Conservation (phyloP, 2,329 filamentous ascomycete species). For the Fusarium heterosporum region DNA sequence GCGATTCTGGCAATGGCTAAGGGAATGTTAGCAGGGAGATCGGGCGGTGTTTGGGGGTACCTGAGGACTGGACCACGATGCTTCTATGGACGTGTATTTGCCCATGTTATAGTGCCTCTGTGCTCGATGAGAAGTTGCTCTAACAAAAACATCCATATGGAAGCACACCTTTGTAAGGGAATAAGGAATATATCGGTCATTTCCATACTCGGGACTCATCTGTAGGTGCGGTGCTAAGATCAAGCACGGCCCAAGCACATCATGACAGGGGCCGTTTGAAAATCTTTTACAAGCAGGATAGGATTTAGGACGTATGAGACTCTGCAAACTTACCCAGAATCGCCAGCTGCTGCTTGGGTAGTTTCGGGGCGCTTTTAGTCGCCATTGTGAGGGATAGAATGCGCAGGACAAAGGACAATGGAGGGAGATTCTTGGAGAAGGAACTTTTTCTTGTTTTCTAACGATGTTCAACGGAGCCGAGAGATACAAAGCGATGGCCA, state of each 20-base stretch:
- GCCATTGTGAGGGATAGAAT: conserved; percentile 37
- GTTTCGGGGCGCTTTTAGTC: conserved; percentile 62
- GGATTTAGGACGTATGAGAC: conserved; percentile 1
- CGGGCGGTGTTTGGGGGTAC: conserved; percentile 17
- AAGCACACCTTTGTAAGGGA: neutral
- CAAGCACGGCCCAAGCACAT: conserved; percentile 7
- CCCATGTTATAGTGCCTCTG: conserved; percentile 26
- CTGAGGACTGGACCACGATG: conserved; percentile 33
- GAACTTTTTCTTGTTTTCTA: conserved; percentile 22
- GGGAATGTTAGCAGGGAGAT: conserved; percentile 49
- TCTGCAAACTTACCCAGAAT: conserved; percentile 75
- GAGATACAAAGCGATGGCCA: neutral
- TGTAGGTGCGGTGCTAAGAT: neutral
- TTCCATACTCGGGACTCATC: neutral
- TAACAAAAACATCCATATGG: neutral
- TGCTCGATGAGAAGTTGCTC: conserved; percentile 39
- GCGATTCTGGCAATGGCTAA: conserved; percentile 82
- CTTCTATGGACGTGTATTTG: neutral
- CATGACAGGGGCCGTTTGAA: neutral
- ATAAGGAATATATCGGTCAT: neutral
- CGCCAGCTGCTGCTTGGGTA: conserved; percentile 80
- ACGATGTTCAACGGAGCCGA: neutral
- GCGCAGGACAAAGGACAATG: conserved; percentile 1
- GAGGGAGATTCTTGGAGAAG: neutral
- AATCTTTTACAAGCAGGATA: neutral